Evolutionary conservation across 768 basidiomycete species (phyloP).

Genomic region (Collybia mongolica): DNA sequence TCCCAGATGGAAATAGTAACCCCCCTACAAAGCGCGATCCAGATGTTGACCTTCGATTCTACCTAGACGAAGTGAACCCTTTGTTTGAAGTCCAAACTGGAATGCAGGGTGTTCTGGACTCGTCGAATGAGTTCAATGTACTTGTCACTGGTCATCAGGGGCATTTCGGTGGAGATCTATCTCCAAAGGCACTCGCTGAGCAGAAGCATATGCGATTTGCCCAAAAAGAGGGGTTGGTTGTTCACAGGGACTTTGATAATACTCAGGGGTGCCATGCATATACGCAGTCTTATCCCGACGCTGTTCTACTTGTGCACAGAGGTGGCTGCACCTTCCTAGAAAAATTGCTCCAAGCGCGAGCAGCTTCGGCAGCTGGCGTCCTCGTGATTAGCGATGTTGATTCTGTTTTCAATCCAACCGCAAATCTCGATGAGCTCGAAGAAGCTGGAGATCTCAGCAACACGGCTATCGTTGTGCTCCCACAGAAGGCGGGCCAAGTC

Average conservation of each 20-base stretch:
- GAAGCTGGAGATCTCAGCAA: slow-evolving; percentile 57
- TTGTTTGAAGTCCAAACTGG: slow-evolving; percentile 37
- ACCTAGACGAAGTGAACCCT: slow-evolving; percentile 50
- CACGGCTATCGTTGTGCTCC: slow-evolving; percentile 58
- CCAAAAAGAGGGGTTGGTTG: slow-evolving; percentile 48
- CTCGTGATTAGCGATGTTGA: slow-evolving; percentile 73
- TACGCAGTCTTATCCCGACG: slow-evolving; percentile 41
- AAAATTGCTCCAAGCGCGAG: slow-evolving; percentile 70
- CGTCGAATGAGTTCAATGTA: slow-evolving; percentile 37
- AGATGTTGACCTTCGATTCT: slow-evolving; percentile 60
- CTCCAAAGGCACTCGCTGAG: slow-evolving; percentile 20
- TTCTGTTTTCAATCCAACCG: slow-evolving; percentile 61
- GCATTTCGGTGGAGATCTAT: slow-evolving; percentile 68
- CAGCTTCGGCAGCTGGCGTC: slow-evolving; percentile 75
- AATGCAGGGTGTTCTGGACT: slow-evolving; percentile 24
- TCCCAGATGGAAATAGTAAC: slow-evolving; percentile 24
- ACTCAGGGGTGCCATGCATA: slow-evolving; percentile 60
- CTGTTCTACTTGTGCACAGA: slow-evolving; percentile 62
- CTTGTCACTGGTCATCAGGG: slow-evolving; percentile 62
- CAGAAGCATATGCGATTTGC: slow-evolving; percentile 41
- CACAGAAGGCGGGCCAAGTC: slow-evolving; percentile 47
- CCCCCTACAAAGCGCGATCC: slow-evolving; percentile 24
- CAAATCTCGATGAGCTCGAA: slow-evolving; percentile 53
- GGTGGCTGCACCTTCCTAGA: slow-evolving; percentile 88
- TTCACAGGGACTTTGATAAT: slow-evolving; percentile 55